Base-by-base conservation (phyloP, 164 flowering plant genomes). In the Magnolia sinica region DNA sequence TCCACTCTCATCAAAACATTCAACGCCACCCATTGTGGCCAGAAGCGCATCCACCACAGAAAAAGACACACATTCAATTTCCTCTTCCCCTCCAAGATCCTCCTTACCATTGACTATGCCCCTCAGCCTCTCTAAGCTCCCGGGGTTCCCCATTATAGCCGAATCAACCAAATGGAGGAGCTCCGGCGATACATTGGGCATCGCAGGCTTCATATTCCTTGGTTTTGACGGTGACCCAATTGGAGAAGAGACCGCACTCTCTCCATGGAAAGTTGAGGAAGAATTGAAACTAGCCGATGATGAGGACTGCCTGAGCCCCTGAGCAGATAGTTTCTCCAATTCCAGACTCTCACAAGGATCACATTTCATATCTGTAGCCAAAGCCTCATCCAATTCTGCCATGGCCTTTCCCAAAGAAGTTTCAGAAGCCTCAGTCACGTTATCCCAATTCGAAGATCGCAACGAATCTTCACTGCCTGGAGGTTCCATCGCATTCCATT, bases 11-110 rank as follows among this genome's bases (percentile, higher is more conserved):
- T 95, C 98, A 84, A 96, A 92, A 83, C 91, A 85, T 83, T 96
- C 99, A 75, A 96, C 96, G n/a, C 98, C 99, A 73, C 99, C 99
- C 99, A 96, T 96, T 0, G 99, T 96, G 61, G 91, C 98, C 80
- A 96, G 83, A 83, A 96, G 96, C 4, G 98, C 91, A 84, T 96
- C 99, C 81, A 92, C 94, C 63, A 96, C 93, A 77, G 87, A 79
- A 55, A 83, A 84, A 51, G 97, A 86, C 71, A 90, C 75, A 66
- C 86, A 70, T 45, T 92, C 98, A 19, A n/a, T 52, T 64, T 90
- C 96, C 75, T 89, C 92, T 50, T 83, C 94, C 77, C 79, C 74
- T 16, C 89, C 97, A 84, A 89, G 88, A 79, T 58, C 83, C 81
- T 94, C 97, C 74, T 80, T 82, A 50, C 98, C 98, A 82, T 85